phyloP scores from a whole-genome alignment of 768 basidiomycete species.

The Suillus plorans region DNA sequence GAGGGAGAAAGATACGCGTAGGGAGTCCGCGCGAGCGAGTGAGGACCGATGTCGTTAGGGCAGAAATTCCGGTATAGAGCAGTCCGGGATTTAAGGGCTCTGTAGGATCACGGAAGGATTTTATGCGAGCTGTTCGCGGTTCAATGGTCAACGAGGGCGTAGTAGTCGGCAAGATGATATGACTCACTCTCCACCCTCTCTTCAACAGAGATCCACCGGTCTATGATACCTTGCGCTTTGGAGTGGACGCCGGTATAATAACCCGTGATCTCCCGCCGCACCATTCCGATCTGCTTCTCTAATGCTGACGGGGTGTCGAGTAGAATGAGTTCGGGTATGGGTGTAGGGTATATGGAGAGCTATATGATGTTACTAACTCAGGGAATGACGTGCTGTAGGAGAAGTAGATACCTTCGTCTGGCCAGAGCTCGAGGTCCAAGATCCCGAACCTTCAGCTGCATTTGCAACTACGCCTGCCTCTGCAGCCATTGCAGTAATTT shows the following conservation, averaged over 20 bases:
- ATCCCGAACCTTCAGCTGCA: conserved; percentile 1
- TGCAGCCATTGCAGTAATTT: background rate
- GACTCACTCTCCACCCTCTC: conserved; percentile 79
- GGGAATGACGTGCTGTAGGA: background rate
- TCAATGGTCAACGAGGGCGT: background rate
- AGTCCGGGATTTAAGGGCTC: conserved; percentile 88
- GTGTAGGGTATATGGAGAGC: conserved; percentile 67
- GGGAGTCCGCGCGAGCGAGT: conserved; percentile 74
- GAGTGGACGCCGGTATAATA: conserved; percentile 58
- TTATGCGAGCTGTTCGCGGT: conserved; percentile 62
- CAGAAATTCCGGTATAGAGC: conserved; percentile 86
- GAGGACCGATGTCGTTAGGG: conserved; percentile 85
- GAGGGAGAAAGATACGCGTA: conserved; percentile 73
- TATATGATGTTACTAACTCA: background rate
- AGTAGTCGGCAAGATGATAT: background rate
- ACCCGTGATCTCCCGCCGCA: conserved; percentile 57
- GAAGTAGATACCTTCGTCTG: background rate
- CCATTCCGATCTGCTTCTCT: conserved; percentile 72
- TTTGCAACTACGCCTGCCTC: background rate
- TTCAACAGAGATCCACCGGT: conserved; percentile 85
- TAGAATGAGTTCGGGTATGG: conserved; percentile 63
- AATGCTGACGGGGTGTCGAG: conserved; percentile 74
- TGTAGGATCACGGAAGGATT: conserved; percentile 74
- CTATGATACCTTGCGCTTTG: conserved; percentile 70
- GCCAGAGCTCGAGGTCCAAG: background rate